Percentiles rank a stretch among this genome's conserved stretches.
phyloP scores from a whole-genome alignment of 345 rosid genomes.

The Syzygium jambos region DNA sequence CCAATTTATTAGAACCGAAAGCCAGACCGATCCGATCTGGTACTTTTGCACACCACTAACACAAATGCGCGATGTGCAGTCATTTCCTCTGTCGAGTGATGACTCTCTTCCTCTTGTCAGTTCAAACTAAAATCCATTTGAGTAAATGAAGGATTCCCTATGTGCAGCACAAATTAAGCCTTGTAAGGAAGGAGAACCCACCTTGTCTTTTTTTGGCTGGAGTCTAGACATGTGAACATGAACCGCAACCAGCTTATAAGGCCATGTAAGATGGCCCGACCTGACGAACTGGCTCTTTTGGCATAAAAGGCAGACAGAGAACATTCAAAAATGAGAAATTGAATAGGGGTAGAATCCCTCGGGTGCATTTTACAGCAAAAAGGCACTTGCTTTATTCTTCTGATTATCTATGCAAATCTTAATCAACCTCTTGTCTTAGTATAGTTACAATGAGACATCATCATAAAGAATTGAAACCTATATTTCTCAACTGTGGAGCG shows the following conservation, averaged over 20 bases:
- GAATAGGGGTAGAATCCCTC: neutral
- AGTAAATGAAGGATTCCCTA: neutral
- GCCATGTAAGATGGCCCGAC: neutral
- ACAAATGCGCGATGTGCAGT: neutral
- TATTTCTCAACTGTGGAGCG: conserved; percentile 16
- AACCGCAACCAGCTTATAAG: neutral
- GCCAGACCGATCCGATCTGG: too few relatives aligned
- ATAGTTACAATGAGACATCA: neutral
- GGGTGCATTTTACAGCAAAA: neutral
- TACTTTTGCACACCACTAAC: too few relatives aligned
- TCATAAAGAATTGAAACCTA: conserved; percentile 1
- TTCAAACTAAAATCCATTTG: neutral
- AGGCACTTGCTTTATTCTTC: conserved; percentile 36
- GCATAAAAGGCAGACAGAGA: neutral
- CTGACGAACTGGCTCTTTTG: neutral
- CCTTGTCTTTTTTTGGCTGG: neutral
- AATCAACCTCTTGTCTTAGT: neutral
- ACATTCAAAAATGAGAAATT: neutral
- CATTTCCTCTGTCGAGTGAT: neutral
- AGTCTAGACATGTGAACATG: neutral
- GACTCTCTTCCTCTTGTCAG: neutral
- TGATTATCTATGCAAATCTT: conserved; percentile 6
- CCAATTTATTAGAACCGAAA: too few relatives aligned
- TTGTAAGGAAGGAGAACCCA: neutral
- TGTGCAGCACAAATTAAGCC: neutral